These are phyloP conservation scores for Tricholoma flavovirens DNA, from an alignment of 768 basidiomycete genomes.

Conservation along the genomic window DNA sequence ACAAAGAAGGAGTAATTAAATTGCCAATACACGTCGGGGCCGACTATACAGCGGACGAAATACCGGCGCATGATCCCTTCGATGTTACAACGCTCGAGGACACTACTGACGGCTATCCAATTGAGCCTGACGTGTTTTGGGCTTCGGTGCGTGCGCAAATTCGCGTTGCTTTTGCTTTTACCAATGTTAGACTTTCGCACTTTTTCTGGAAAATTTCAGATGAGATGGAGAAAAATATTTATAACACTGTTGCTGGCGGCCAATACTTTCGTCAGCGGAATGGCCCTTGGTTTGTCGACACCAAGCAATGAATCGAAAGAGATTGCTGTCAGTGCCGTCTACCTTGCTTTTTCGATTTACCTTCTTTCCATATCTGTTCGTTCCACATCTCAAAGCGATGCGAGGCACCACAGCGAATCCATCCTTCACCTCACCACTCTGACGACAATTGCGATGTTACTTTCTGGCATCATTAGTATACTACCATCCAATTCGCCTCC, in stretches of 20 bases:
- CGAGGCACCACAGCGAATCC: conserved; percentile 38
- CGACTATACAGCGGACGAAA: no score
- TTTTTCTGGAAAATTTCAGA: conserved; percentile 30
- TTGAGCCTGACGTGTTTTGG: conserved; percentile 60
- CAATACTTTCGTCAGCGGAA: conserved; percentile 44
- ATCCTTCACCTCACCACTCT: conserved; percentile 59
- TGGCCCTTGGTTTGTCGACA: conserved; percentile 51
- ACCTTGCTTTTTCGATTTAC: conserved; percentile 56
- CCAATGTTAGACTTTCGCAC: background rate
- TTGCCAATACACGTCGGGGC: background rate
- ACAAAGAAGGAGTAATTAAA: background rate
- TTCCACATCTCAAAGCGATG: conserved; percentile 44
- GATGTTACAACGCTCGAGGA: conserved; percentile 73
- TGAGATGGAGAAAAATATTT: conserved; percentile 52
- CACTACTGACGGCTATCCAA: conserved; percentile 57
- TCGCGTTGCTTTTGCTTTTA: background rate
- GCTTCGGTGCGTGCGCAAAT: conserved; percentile 30
- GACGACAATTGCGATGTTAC: conserved; percentile 39
- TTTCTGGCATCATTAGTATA: conserved; percentile 46
- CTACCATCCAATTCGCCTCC: conserved; percentile 33
- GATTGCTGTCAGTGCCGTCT: conserved; percentile 36
- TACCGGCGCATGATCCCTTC: conserved; percentile 46
- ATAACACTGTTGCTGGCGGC: conserved; percentile 40
- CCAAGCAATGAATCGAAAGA: conserved; percentile 23
- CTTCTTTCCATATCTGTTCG: conserved; percentile 43